A percentile compares a stretch with the other conserved stretches of the same genome.
Evolutionary conservation across 1,139 yeast species (phyloP).

Genomic region (Yamadazyma buinensis): DNA sequence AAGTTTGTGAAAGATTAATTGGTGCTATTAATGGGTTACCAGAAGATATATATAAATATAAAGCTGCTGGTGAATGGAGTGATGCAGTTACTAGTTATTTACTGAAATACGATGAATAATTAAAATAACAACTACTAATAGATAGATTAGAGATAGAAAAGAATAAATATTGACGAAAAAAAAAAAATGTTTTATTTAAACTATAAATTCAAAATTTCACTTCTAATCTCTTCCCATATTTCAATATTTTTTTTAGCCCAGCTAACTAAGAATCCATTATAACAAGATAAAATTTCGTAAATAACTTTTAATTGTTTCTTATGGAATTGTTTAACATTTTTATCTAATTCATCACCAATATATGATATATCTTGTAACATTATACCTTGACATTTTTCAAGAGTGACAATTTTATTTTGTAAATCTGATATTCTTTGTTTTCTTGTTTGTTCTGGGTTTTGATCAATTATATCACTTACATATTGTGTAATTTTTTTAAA

Average conservation of each 20-base stretch:
- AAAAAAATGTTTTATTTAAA: not conserved
- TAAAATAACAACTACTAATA: not conserved
- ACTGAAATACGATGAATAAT: constrained; percentile 6
- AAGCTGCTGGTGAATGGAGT: constrained; percentile 39
- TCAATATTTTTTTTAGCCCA: constrained; percentile 74
- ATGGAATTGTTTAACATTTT: constrained; percentile 50
- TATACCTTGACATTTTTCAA: constrained; percentile 56
- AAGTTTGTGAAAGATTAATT: constrained; percentile 33
- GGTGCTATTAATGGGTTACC: constrained; percentile 42
- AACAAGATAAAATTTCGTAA: constrained; percentile 43
- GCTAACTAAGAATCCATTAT: constrained; percentile 54
- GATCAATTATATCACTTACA: constrained; percentile 65
- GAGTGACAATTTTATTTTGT: constrained; percentile 47
- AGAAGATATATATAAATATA: constrained; percentile 34
- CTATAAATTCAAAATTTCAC: constrained; percentile 30
- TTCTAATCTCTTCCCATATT: constrained; percentile 67
- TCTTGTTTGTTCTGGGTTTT: constrained; percentile 64
- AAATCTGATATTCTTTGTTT: constrained; percentile 53
- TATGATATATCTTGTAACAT: constrained; percentile 54
- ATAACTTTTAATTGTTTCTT: constrained; percentile 44
- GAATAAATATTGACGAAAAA: not conserved
- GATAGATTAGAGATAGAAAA: not conserved
- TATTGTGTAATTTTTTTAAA: constrained; percentile 58
- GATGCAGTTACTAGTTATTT: constrained; percentile 33
- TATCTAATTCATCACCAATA: constrained; percentile 49